phyloP scores from a whole-genome alignment of 2,329 filamentous ascomycete species.

The Blastomyces gilchristii region DNA sequence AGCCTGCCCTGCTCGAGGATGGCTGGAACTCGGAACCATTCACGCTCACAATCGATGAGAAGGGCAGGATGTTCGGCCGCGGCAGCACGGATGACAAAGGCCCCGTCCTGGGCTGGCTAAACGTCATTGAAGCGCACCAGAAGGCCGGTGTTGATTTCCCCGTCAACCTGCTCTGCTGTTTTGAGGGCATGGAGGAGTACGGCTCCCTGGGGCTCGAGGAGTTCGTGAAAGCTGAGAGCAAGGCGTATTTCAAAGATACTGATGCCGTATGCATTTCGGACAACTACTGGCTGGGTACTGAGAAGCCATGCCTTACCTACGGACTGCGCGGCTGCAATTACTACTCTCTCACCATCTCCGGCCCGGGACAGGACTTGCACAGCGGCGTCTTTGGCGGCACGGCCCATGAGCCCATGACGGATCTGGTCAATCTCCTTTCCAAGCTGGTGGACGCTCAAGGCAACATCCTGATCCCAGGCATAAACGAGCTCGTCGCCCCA shows the following conservation, averaged over 20 bases:
- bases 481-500: conserved; percentile 85
- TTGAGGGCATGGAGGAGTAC: conserved; percentile 99
- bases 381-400: conserved; percentile 95
- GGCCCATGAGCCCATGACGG: conserved; percentile 97
- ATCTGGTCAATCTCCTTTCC: conserved; percentile 71
- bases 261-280: conserved; percentile 98
- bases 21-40: conserved; percentile 96
- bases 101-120: conserved; percentile 92
- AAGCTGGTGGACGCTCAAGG: conserved; percentile 81
- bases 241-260: conserved; percentile 88
- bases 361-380: conserved; percentile 87
- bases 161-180: conserved; percentile 97
- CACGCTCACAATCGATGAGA: conserved; percentile 72
- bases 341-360: conserved; percentile 83
- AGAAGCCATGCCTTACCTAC: conserved; percentile 97
- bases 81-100: conserved; percentile 97
- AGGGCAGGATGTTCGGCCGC: conserved; percentile 91
- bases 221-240: conserved; percentile 80
- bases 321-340: conserved; percentile 96
- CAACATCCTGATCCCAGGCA: conserved; percentile 88
- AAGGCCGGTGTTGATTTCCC: conserved; percentile 90
- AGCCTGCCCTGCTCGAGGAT: conserved; percentile 84
- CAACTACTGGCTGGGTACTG: conserved; percentile 99
- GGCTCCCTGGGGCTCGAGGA: conserved; percentile 94
- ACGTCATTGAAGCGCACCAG: conserved; percentile 95